A percentile compares a stretch with the other conserved stretches of the same genome.
Conservation (phyloP, 768 basidiomycete species). For the Pleurotus citrinopileatus region DNA sequence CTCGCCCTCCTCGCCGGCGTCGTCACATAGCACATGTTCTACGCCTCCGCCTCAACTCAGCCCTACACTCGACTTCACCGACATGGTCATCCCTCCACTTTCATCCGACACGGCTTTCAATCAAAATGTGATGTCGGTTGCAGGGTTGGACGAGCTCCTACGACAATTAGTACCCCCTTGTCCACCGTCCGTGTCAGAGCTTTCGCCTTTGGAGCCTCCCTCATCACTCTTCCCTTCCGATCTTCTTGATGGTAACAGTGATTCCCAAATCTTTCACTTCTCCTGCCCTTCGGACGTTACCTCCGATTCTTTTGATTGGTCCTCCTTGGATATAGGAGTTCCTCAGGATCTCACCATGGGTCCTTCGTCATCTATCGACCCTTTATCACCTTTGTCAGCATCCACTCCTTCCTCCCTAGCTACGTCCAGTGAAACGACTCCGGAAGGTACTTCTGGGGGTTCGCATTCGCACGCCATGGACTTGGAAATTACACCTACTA, state of each 20-base stretch:
- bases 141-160: conserved; percentile 1
- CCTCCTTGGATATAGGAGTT: neutral
- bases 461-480: neutral
- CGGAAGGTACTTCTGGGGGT: neutral
- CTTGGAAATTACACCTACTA: conserved; percentile 1
- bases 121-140: neutral
- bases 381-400: neutral
- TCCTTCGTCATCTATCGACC: neutral
- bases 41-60: neutral
- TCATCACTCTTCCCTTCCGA: conserved; percentile 2
- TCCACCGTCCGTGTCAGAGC: neutral
- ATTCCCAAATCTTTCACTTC: conserved; percentile 5
- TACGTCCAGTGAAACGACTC: neutral
- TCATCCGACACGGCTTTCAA: neutral
- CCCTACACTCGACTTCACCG: neutral
- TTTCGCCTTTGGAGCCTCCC: neutral
- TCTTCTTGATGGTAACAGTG: neutral
- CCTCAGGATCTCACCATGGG: conserved; percentile 5
- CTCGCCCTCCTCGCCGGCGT: neutral
- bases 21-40: neutral
- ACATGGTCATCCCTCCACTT: neutral
- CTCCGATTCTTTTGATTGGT: conserved; percentile 9
- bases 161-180: conserved; percentile 1
- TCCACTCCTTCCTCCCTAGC: neutral
- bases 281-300: conserved; percentile 7